phyloP scores from a whole-genome alignment of 768 basidiomycete genomes.

The Hygrocybe coccinea region DNA sequence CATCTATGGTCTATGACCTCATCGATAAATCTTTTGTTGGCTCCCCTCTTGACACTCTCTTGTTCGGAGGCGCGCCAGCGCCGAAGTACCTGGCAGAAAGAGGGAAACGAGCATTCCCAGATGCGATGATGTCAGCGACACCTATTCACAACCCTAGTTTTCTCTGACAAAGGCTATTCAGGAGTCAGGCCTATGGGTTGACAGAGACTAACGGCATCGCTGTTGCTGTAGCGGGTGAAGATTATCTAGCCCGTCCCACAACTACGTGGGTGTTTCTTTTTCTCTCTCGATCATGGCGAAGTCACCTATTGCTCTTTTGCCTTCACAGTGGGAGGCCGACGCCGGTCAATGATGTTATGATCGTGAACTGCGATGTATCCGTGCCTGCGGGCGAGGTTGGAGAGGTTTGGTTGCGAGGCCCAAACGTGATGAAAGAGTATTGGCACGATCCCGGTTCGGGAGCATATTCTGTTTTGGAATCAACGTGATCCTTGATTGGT shows the following conservation, averaged over 20 bases:
- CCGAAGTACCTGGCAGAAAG: slow-evolving; percentile 44
- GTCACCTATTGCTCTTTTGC: slow-evolving; percentile 8
- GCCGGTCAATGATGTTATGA: slow-evolving; percentile 53
- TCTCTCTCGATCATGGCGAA: background rate
- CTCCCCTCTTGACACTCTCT: slow-evolving; percentile 43
- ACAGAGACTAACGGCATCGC: slow-evolving; percentile 57
- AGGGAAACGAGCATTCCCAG: slow-evolving; percentile 45
- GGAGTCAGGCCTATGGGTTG: slow-evolving; percentile 52
- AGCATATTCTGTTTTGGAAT: background rate
- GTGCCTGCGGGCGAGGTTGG: slow-evolving; percentile 38
- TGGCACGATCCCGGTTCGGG: slow-evolving; percentile 48
- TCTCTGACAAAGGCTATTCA: slow-evolving; percentile 14
- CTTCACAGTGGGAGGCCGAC: slow-evolving; percentile 46
- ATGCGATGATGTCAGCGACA: slow-evolving; percentile 38
- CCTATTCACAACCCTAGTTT: background rate
- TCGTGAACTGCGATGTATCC: slow-evolving; percentile 38
- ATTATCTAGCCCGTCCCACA: slow-evolving; percentile 48
- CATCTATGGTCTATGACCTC: slow-evolving; percentile 60
- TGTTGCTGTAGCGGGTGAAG: slow-evolving; percentile 43
- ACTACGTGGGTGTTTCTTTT: slow-evolving; percentile 40
- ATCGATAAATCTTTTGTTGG: slow-evolving; percentile 45
- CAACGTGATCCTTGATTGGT: background rate
- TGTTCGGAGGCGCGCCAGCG: slow-evolving; percentile 52
- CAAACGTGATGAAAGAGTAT: slow-evolving; percentile 59
- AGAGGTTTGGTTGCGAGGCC: slow-evolving; percentile 58